Percentiles rank a stretch among this genome's conserved stretches.
phyloP scores from a whole-genome alignment of 768 basidiomycete species.

The Lactifluus volemus region DNA sequence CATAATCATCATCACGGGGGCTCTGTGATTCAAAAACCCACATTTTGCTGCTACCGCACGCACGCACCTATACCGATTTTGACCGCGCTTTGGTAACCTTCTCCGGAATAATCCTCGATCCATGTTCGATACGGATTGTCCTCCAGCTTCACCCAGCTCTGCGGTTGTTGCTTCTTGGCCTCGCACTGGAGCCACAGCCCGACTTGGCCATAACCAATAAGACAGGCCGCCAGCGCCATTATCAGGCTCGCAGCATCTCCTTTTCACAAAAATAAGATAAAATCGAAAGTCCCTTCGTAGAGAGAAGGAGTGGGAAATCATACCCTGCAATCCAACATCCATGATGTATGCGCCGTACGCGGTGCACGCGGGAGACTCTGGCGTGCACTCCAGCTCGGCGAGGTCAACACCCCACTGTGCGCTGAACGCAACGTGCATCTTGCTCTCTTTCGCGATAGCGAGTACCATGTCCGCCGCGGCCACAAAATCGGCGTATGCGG shows the following conservation, averaged over 20 bases:
- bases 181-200: slow-evolving; percentile 73
- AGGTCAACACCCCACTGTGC: slow-evolving; percentile 55
- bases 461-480: slow-evolving; percentile 56
- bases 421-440: slow-evolving; percentile 67
- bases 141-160: slow-evolving; percentile 48
- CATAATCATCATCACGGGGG: not conserved
- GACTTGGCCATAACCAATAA: slow-evolving; percentile 89
- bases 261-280: not conserved
- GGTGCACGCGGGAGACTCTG: slow-evolving; percentile 62
- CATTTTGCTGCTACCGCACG: not conserved
- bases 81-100: slow-evolving; percentile 65
- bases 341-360: slow-evolving; percentile 86
- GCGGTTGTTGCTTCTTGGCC: slow-evolving; percentile 29
- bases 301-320: not conserved
- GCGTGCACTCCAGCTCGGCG: slow-evolving; percentile 50
- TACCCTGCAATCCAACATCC: slow-evolving; percentile 66
- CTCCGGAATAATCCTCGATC: slow-evolving; percentile 75
- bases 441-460: slow-evolving; percentile 57
- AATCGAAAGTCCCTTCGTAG: too few relatives aligned
- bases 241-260: slow-evolving; percentile 55
- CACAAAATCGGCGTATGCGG: slow-evolving; percentile 50
- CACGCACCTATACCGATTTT: slow-evolving; percentile 59
- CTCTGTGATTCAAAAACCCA: too few relatives aligned
- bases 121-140: slow-evolving; percentile 69
- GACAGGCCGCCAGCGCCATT: slow-evolving; percentile 79